Conservation (phyloP, 1,139 yeast genomes). For the Hemisphaericaspora lyxosophila region DNA sequence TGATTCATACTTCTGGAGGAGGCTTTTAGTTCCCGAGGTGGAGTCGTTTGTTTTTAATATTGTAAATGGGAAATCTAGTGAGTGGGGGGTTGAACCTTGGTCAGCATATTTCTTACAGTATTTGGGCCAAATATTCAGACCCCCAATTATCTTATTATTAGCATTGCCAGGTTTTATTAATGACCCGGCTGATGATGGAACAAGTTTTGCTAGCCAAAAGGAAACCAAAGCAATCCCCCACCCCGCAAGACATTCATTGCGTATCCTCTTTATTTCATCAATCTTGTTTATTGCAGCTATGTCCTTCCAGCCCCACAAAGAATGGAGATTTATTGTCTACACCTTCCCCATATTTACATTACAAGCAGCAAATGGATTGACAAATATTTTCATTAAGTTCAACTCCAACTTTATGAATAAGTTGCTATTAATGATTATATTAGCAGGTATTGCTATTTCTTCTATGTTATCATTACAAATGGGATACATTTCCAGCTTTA, state of each 20-base stretch:
- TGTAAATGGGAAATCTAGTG: conserved; percentile 63
- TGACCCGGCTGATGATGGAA: conserved; percentile 39
- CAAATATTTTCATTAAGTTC: conserved; percentile 39
- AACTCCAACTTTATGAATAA: conserved; percentile 27
- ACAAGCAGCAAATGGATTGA: conserved; percentile 64
- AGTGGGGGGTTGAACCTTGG: conserved; percentile 87
- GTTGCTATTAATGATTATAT: conserved; percentile 25
- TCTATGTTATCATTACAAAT: conserved; percentile 47
- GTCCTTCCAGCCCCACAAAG: conserved; percentile 89
- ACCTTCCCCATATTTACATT: conserved; percentile 67
- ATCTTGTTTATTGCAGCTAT: conserved; percentile 55
- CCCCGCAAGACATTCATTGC: conserved; percentile 39
- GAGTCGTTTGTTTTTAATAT: conserved; percentile 73
- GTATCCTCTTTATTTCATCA: conserved; percentile 42
- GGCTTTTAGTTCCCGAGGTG: conserved; percentile 64
- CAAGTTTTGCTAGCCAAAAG: conserved; percentile 2
- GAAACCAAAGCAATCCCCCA: conserved; percentile 32
- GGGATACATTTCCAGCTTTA: conserved; percentile 65
- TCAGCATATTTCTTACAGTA: conserved; percentile 58
- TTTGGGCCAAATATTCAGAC: conserved; percentile 53
- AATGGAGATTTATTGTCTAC: conserved; percentile 88
- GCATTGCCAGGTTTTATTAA: conserved; percentile 39
- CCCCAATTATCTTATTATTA: conserved; percentile 60
- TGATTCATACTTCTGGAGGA: conserved; percentile 80
- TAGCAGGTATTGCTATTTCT: conserved; percentile 33